phyloP scores from a whole-genome alignment of 306 rosid genomes.

The Phaseolus lunatus region DNA sequence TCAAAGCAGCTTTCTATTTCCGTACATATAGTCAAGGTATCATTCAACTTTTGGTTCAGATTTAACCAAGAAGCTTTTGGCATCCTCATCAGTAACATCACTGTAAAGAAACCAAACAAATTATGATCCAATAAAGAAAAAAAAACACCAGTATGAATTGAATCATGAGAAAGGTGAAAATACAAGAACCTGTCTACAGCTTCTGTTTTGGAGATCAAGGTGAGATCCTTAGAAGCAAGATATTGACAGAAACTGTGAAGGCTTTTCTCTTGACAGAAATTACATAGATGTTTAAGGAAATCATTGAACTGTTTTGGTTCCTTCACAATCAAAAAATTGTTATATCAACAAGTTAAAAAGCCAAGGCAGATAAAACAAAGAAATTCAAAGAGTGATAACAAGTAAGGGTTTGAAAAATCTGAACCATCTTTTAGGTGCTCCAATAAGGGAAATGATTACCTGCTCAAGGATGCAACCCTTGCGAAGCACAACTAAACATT shows the following conservation, averaged over 20 bases:
- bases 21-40: constrained; percentile 15
- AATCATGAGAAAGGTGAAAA: constrained; percentile 9
- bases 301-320: constrained; percentile 90
- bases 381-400: constrained; percentile 3
- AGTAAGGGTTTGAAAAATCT: neutral
- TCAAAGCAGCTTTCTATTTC: constrained; percentile 6
- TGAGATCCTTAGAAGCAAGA: constrained; percentile 66
- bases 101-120: constrained; percentile 56
- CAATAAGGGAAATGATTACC: constrained; percentile 46
- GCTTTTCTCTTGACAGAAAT: constrained; percentile 63
- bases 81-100: constrained; percentile 81
- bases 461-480: constrained; percentile 87
- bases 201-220: constrained; percentile 77
- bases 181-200: constrained; percentile 78
- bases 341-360: constrained; percentile 29
- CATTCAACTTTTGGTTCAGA: constrained; percentile 56
- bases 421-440: neutral
- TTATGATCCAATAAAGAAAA: constrained; percentile 17
- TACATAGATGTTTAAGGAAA: constrained; percentile 65
- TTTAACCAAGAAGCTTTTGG: constrained; percentile 70
- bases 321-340: constrained; percentile 47
- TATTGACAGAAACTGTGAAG: constrained; percentile 64
- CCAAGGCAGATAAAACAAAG: constrained; percentile 23
- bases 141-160: neutral
- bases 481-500: constrained; percentile 73